These are phyloP conservation scores for Ceratocystis lukuohia DNA, from an alignment of 2,329 filamentous ascomycete genomes.

Conservation along the genomic window DNA sequence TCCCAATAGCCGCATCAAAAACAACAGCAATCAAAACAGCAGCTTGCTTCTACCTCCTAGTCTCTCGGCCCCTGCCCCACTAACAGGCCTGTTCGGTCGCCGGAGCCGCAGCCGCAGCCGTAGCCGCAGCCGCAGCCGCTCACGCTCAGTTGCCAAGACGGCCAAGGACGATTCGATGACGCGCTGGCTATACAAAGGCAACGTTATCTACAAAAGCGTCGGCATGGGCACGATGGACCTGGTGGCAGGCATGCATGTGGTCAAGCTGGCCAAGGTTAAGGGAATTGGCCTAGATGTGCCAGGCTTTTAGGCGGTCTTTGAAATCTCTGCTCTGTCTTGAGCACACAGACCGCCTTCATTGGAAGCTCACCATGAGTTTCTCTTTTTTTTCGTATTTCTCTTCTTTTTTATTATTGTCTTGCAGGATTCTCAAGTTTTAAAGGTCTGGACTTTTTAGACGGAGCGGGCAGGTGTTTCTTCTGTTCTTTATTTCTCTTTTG, in stretches of 20 bases:
- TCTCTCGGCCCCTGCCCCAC: neutral
- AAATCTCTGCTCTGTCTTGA: neutral
- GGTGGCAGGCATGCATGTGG: conserved; percentile 44
- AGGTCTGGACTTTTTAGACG: neutral
- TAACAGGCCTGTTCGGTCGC: conserved; percentile 19
- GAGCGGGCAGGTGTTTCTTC: neutral
- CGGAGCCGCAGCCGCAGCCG: conserved; percentile 6
- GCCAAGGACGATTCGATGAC: conserved; percentile 38
- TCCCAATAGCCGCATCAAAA: too few relatives aligned
- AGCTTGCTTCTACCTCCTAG: neutral
- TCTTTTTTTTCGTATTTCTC: neutral
- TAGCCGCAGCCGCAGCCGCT: conserved; percentile 18
- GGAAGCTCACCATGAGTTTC: neutral
- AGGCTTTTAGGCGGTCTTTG: conserved; percentile 32
- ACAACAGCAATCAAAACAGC: neutral
- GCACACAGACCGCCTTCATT: neutral
- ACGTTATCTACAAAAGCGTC: conserved; percentile 57
- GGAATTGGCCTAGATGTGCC: conserved; percentile 40
- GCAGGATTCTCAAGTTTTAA: neutral
- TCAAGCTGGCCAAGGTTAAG: conserved; percentile 42
- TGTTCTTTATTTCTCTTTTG: neutral
- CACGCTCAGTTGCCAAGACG: conserved; percentile 25
- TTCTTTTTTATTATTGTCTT: neutral
- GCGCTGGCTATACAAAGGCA: conserved; percentile 46
- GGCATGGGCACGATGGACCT: conserved; percentile 55